Conservation (phyloP, 164 flowering plant species). For the Malania oleifera region DNA sequence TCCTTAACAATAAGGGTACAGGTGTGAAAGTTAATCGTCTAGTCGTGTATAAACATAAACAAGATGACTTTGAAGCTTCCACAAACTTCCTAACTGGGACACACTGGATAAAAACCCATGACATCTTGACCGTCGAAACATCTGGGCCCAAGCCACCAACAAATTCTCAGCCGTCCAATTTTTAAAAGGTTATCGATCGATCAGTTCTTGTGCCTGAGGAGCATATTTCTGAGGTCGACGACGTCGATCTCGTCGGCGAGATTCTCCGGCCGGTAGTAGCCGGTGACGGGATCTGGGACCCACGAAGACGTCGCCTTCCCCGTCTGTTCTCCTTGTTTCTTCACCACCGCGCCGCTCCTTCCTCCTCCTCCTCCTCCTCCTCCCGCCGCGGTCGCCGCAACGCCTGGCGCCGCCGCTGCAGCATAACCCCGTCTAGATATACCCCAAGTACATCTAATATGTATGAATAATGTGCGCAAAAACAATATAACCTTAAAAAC, state of each 20-base stretch:
- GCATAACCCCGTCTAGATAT: slow-evolving; percentile 38
- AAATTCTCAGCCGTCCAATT: too few species aligned
- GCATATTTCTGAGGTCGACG: slow-evolving; percentile 43
- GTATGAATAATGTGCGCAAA: too few species aligned
- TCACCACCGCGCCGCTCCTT: slow-evolving; percentile 18
- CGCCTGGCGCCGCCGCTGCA: slow-evolving; percentile 32
- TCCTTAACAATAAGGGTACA: too few species aligned
- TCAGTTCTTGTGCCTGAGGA: slow-evolving; percentile 33
- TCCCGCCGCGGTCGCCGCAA: slow-evolving; percentile 14
- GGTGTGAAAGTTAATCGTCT: too few species aligned
- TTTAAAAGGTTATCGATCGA: background rate
- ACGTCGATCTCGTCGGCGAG: slow-evolving; percentile 37
- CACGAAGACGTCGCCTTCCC: slow-evolving; percentile 30
- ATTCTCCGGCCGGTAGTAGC: slow-evolving; percentile 60
- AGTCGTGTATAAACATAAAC: too few species aligned
- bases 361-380: too few species aligned
- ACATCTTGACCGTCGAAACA: too few species aligned
- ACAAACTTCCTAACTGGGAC: too few species aligned
- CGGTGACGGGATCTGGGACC: slow-evolving; percentile 70
- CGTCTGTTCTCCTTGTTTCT: slow-evolving; percentile 24
- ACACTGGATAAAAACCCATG: too few species aligned
- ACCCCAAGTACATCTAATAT: background rate
- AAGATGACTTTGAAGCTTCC: too few species aligned
- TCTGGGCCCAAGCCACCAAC: too few species aligned
- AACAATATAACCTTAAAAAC: background rate